Percentiles rank a stretch among this genome's conserved stretches.
Conservation (phyloP, 768 basidiomycete species). For the Boletus rubroflammeus region DNA sequence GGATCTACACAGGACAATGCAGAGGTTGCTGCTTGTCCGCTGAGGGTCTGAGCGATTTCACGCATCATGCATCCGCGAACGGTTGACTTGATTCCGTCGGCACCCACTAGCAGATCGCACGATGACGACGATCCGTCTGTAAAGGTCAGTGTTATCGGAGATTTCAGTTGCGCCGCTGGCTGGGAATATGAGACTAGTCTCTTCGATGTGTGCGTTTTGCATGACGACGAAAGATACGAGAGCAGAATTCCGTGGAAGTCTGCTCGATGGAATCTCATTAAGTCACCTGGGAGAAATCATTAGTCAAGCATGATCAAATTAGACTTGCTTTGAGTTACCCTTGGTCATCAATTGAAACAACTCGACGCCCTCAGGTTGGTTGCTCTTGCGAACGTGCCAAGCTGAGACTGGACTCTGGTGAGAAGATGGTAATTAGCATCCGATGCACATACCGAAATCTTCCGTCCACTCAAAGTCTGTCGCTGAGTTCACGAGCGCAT, state of each 20-base stretch:
- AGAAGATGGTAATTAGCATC: background rate
- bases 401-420: conserved; percentile 39
- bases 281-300: conserved; percentile 36
- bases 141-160: conserved; percentile 48
- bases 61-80: conserved; percentile 37
- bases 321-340: conserved; percentile 35
- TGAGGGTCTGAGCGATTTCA: conserved; percentile 30
- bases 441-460: conserved; percentile 16
- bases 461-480: conserved; percentile 23
- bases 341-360: conserved; percentile 54
- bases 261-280: conserved; percentile 58
- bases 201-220: conserved; percentile 50
- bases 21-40: conserved; percentile 39
- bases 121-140: conserved; percentile 55
- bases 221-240: conserved; percentile 42
- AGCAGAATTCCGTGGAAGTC: conserved; percentile 64
- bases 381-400: conserved; percentile 59
- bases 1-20: conserved; percentile 46
- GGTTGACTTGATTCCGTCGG: conserved; percentile 64
- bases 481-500: conserved; percentile 12
- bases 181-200: conserved; percentile 57
- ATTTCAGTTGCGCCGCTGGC: conserved; percentile 29
- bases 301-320: background rate
- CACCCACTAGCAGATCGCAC: conserved; percentile 67
- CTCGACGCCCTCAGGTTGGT: conserved; percentile 50